Conservation (phyloP, 78 protist species). For the Dictyostelium citrinum region DNA sequence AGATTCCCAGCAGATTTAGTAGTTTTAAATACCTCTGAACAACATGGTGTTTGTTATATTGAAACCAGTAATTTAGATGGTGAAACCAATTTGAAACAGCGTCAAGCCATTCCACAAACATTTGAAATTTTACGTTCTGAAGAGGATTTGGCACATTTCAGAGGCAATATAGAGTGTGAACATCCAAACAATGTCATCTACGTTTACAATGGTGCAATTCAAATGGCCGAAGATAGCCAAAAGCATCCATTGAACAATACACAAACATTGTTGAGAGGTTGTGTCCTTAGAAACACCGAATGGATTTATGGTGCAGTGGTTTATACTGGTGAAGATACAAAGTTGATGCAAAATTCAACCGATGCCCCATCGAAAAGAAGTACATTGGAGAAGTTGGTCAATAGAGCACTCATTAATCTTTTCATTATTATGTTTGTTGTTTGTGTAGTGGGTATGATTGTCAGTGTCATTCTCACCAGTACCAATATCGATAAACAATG, state of each 20-base stretch:
- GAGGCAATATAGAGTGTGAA: slow-evolving; percentile 82
- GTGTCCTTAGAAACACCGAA: slow-evolving; percentile 83
- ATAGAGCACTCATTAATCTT: slow-evolving; percentile 71
- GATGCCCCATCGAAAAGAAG: slow-evolving; percentile 77
- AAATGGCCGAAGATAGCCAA: slow-evolving; percentile 11
- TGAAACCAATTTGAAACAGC: slow-evolving; percentile 71
- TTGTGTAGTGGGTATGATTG: slow-evolving; percentile 36
- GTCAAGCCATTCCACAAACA: slow-evolving; percentile 59
- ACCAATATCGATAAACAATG: slow-evolving; percentile 5
- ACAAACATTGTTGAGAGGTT: slow-evolving; percentile 67
- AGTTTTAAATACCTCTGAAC: slow-evolving; percentile 71
- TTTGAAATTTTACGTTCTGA: slow-evolving; percentile 57
- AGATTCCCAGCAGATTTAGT: slow-evolving; percentile 94
- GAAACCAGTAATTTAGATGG: slow-evolving; percentile 97
- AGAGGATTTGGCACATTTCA: slow-evolving; percentile 53
- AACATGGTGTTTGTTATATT: slow-evolving; percentile 90
- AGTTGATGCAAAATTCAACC: slow-evolving; percentile 79
- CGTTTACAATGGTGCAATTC: slow-evolving; percentile 80
- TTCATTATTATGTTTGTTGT: slow-evolving; percentile 56
- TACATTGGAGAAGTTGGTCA: slow-evolving; percentile 77
- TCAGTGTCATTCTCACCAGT: slow-evolving; percentile 17
- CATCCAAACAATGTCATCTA: slow-evolving; percentile 86
- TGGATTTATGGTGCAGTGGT: slow-evolving; percentile 86
- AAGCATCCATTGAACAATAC: slow-evolving; percentile 39
- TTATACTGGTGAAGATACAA: slow-evolving; percentile 94